Percentiles rank a stretch among this genome's conserved stretches.
Conservation (phyloP, 805 yeast genomes). For the Sugiyamaella marilandica region DNA sequence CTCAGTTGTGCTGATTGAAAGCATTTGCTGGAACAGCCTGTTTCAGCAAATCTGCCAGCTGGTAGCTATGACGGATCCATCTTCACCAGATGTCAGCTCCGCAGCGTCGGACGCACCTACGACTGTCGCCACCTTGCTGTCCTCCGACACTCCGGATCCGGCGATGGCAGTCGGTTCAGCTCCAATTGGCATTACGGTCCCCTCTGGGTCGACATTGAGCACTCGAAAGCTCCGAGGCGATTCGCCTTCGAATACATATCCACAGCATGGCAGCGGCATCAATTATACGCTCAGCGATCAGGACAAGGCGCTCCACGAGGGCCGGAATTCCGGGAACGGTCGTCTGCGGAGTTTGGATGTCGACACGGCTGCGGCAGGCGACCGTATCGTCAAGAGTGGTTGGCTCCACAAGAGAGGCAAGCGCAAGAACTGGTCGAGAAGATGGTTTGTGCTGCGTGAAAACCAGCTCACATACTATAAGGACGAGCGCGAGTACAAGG, state of each 20-base stretch:
- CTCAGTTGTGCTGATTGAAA: too few relatives aligned
- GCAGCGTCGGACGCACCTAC: background rate
- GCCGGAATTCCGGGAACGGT: background rate
- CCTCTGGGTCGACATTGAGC: conserved; percentile 1
- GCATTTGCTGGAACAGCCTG: too few relatives aligned
- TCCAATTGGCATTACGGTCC: background rate
- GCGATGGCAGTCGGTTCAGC: background rate
- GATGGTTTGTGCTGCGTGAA: conserved; percentile 36
- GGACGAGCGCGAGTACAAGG: conserved; percentile 35
- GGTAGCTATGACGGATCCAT: background rate
- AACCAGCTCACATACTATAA: conserved; percentile 32
- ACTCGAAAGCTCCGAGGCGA: conserved; percentile 2
- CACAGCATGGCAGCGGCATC: background rate
- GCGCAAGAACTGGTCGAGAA: conserved; percentile 28
- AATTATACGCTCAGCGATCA: background rate
- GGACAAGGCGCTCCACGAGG: background rate
- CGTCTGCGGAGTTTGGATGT: background rate
- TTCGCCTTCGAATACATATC: background rate
- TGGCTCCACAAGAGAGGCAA: conserved; percentile 30
- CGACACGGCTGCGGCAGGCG: conserved; percentile 3
- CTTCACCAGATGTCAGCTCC: background rate
- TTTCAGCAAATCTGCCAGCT: too few relatives aligned
- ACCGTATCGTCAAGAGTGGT: conserved; percentile 24
- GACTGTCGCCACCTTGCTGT: background rate
- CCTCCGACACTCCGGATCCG: background rate